phyloP scores from a whole-genome alignment of 2,329 filamentous ascomycete genomes.

The Calonectria naviculata region DNA sequence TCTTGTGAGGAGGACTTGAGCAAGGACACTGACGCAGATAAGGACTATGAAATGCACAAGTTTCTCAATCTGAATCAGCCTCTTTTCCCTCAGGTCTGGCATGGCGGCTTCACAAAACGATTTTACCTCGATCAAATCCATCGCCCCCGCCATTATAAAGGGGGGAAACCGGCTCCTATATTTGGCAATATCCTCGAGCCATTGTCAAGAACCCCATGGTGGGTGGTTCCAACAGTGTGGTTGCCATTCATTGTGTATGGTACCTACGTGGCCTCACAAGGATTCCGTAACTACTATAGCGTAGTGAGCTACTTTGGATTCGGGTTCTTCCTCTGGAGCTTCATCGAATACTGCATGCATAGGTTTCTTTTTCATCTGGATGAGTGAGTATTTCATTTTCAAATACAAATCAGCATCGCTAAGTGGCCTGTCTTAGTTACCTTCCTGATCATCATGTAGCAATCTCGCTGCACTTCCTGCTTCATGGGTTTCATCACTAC shows the following conservation, averaged over 20 bases:
- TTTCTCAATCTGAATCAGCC: constrained; percentile 91
- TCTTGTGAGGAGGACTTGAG: constrained; percentile 87
- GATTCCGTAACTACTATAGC: constrained; percentile 65
- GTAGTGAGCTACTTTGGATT: constrained; percentile 77
- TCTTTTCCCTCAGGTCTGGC: constrained; percentile 89
- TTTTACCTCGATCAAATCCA: constrained; percentile 98
- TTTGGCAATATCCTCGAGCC: constrained; percentile 99
- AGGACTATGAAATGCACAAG: constrained; percentile 90
- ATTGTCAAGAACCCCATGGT: constrained; percentile 94
- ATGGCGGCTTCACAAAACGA: constrained; percentile 88
- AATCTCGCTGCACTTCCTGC: constrained; percentile 88
- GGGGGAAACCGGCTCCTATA: constrained; percentile 89
- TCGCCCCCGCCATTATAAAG: constrained; percentile 93
- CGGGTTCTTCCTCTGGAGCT: constrained; percentile 85
- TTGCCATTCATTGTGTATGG: constrained; percentile 85
- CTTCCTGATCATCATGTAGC: constrained; percentile 90
- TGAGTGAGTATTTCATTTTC: constrained; percentile 69
- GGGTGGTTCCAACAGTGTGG: constrained; percentile 87
- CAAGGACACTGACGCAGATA: constrained; percentile 80
- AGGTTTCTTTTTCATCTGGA: constrained; percentile 95
- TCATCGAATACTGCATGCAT: constrained; percentile 91
- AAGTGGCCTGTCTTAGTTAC: constrained; percentile 67
- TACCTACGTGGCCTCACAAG: constrained; percentile 71
- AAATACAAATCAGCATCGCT: constrained; percentile 41
- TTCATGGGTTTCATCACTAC: constrained; percentile 98